Conservation (phyloP, 208 protist genomes). For the Polymyxa betae region DNA sequence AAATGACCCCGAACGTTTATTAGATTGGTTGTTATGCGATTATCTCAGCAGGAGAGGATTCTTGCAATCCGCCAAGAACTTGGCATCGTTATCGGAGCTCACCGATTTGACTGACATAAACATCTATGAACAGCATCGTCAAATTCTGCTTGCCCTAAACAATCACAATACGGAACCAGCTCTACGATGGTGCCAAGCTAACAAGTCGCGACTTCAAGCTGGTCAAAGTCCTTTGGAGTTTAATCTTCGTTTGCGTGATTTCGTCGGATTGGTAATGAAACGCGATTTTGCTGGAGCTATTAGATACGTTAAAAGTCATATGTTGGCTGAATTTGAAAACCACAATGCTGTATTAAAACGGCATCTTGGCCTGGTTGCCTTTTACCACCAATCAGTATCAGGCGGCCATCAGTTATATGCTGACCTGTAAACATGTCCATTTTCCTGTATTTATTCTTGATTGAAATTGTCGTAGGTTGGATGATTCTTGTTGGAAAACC, state of each 20-base stretch:
- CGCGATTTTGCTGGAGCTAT: conserved; percentile 54
- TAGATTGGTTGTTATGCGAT: neutral
- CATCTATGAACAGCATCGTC: neutral
- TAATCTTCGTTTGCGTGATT: conserved; percentile 1
- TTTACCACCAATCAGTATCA: too few relatives aligned
- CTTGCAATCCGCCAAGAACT: neutral
- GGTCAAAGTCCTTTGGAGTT: neutral
- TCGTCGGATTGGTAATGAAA: neutral
- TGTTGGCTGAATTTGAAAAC: conserved; percentile 42
- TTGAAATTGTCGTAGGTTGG: conserved; percentile 32
- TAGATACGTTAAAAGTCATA: conserved; percentile 53
- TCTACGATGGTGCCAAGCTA: neutral
- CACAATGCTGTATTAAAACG: too few relatives aligned
- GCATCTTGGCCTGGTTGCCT: too few relatives aligned
- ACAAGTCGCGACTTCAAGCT: neutral
- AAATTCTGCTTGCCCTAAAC: neutral
- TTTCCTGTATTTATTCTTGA: neutral
- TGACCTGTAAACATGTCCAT: too few relatives aligned
- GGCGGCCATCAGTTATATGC: too few relatives aligned
- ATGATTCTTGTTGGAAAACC: neutral
- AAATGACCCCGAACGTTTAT: neutral
- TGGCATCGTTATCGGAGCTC: neutral
- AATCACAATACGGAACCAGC: neutral
- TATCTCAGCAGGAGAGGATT: neutral
- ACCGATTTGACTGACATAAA: neutral